Conservation (phyloP, 257 asterid genomes). For the Jacaranda mimosifolia region DNA sequence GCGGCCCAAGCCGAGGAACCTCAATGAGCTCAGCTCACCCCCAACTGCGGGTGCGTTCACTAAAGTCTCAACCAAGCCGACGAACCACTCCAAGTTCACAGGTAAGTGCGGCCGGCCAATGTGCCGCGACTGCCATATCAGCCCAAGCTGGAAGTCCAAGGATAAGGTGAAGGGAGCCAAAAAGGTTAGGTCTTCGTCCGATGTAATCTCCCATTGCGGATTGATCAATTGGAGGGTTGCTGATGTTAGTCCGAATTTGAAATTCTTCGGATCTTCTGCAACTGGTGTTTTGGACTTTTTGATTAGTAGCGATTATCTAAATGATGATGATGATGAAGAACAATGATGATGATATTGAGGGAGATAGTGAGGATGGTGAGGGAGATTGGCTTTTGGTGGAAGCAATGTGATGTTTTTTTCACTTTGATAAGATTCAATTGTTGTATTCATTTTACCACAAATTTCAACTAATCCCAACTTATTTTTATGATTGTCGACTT, state of each 20-base stretch:
- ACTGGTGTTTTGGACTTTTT: constrained; percentile 52
- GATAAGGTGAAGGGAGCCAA: constrained; percentile 62
- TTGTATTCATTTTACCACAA: background rate
- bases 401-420: constrained; percentile 33
- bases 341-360: background rate
- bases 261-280: constrained; percentile 59
- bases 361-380: constrained; percentile 38
- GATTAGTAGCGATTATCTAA: constrained; percentile 19
- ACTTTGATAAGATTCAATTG: background rate
- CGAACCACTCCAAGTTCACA: constrained; percentile 73
- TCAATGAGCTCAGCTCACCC: constrained; percentile 41
- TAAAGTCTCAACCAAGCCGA: constrained; percentile 58
- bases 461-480: background rate
- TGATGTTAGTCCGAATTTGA: constrained; percentile 45
- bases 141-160: constrained; percentile 57
- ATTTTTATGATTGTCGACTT: background rate
- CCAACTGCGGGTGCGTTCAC: constrained; percentile 59
- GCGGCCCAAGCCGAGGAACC: constrained; percentile 30
- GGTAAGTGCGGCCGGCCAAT: constrained; percentile 61
- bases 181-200: constrained; percentile 35
- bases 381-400: constrained; percentile 65
- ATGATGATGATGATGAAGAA: constrained; percentile 4
- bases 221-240: constrained; percentile 54
- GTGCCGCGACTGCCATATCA: constrained; percentile 53
- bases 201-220: constrained; percentile 1